A percentile compares a stretch with the other conserved stretches of the same genome.
These are phyloP conservation scores for Cystobasidium ongulense DNA, from an alignment of 768 basidiomycete genomes.

Conservation along the genomic window DNA sequence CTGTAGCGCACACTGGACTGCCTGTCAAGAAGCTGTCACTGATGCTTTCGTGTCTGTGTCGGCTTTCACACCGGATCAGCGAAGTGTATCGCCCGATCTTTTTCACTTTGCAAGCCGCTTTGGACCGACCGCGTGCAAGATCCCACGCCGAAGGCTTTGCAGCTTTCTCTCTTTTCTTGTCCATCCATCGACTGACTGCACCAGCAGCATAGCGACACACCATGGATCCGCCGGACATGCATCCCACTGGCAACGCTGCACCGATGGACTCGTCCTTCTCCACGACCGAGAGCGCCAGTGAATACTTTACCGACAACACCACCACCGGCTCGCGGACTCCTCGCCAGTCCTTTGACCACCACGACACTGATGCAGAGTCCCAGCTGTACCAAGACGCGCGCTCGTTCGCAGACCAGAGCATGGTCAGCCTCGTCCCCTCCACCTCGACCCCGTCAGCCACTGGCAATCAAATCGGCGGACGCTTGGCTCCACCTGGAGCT, in stretches of 20 bases:
- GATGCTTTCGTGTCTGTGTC: too few relatives aligned
- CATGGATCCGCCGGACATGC: background rate
- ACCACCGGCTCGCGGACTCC: conserved; percentile 9
- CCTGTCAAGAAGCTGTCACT: too few relatives aligned
- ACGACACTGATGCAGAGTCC: conserved; percentile 20
- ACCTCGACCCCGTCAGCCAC: background rate
- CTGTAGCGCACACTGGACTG: too few relatives aligned
- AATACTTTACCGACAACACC: background rate
- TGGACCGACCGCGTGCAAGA: background rate
- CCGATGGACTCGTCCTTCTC: background rate
- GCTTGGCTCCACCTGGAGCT: background rate
- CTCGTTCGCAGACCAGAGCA: background rate
- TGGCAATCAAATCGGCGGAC: background rate
- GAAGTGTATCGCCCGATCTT: background rate
- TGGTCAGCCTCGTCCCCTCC: background rate
- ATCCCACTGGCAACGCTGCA: background rate
- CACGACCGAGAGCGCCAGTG: background rate
- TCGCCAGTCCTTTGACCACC: background rate
- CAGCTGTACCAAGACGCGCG: conserved; percentile 10
- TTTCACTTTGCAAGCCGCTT: background rate
- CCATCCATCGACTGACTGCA: too few relatives aligned
- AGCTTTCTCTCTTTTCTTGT: background rate
- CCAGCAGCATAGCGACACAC: background rate
- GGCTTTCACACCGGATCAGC: too few relatives aligned
- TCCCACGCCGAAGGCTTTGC: background rate